These are phyloP conservation scores for Rusavskia elegans DNA, from an alignment of 495 filamentous ascomycete species.

Conservation along the genomic window DNA sequence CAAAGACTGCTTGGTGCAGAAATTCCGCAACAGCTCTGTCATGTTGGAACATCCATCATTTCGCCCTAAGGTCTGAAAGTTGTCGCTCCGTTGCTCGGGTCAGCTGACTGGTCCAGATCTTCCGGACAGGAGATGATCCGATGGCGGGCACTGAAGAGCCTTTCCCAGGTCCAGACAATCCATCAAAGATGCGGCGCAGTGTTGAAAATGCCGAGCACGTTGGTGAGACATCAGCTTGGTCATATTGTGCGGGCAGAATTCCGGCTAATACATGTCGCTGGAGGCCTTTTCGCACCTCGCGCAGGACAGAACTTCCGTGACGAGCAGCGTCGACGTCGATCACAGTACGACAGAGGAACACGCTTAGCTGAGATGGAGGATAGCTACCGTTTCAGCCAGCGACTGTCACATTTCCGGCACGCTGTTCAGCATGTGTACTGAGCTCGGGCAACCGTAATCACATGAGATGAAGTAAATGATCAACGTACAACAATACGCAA, in stretches of 20 bases:
- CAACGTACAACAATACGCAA: too few species aligned
- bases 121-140: constrained; percentile 27
- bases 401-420: background rate
- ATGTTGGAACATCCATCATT: constrained; percentile 72
- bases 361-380: constrained; percentile 44
- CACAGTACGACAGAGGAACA: constrained; percentile 62
- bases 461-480: too few species aligned
- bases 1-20: constrained; percentile 73
- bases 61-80: constrained; percentile 59
- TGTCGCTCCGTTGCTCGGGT: background rate
- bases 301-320: constrained; percentile 58
- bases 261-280: background rate
- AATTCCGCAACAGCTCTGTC: constrained; percentile 91
- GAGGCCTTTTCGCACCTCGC: constrained; percentile 57
- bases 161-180: constrained; percentile 67
- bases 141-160: constrained; percentile 42
- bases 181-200: constrained; percentile 69
- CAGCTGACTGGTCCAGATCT: constrained; percentile 21
- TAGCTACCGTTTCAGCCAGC: constrained; percentile 27
- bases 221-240: constrained; percentile 33
- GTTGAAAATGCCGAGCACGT: constrained; percentile 76
- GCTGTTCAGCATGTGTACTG: background rate
- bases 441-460: background rate
- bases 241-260: constrained; percentile 1
- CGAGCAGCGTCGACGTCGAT: constrained; percentile 60